phyloP scores from a whole-genome alignment of 345 rosid species.

The Populus ilicifolia region DNA sequence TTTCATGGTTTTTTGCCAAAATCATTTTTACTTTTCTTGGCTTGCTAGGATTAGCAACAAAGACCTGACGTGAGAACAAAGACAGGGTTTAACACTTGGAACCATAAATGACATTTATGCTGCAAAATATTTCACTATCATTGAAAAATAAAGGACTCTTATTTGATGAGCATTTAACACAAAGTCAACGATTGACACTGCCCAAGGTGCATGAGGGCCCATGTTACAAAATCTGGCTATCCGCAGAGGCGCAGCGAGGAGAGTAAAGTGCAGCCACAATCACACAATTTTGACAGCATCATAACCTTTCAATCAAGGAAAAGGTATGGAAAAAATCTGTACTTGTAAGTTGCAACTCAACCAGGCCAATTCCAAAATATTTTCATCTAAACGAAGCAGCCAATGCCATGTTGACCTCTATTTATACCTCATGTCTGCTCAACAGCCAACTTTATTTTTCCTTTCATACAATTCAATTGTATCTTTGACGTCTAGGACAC shows the following conservation, averaged over 20 bases:
- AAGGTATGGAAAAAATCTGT: neutral
- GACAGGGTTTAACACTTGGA: neutral
- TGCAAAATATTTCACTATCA: neutral
- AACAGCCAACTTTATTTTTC: neutral
- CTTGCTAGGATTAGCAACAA: slow-evolving; percentile 97
- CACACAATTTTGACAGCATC: neutral
- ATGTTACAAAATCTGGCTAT: neutral
- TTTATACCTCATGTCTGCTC: neutral
- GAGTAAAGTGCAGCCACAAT: neutral
- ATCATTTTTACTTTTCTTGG: slow-evolving; percentile 81
- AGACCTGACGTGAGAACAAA: slow-evolving; percentile 46
- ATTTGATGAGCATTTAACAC: neutral
- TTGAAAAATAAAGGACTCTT: neutral
- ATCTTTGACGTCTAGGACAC: neutral
- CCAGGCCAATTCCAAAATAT: neutral
- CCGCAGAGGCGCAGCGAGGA: neutral
- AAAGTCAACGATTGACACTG: neutral
- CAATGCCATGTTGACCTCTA: neutral
- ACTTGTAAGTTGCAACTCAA: neutral
- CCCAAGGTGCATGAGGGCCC: neutral
- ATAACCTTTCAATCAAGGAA: neutral
- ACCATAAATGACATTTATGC: neutral
- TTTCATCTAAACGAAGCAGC: neutral
- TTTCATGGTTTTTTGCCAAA: slow-evolving; percentile 75
- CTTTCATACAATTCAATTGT: neutral